Percentiles rank a stretch among this genome's conserved stretches.
phyloP scores from a whole-genome alignment of 441 rosid species.

The Aleurites moluccanus region DNA sequence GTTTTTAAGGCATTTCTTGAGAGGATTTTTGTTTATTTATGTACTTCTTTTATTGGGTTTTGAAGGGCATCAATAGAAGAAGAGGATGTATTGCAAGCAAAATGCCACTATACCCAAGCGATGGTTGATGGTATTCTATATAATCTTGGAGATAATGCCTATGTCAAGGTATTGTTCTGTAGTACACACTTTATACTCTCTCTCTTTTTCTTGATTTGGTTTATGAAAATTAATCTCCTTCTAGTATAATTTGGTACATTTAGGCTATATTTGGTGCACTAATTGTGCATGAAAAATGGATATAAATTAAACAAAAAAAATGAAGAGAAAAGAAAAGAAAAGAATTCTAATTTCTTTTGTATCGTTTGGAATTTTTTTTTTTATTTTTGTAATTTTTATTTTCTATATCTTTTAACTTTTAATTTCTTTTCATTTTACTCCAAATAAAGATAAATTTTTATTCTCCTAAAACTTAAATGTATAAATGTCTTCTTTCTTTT shows the following conservation, averaged over 20 bases:
- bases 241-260: not conserved
- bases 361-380: no score
- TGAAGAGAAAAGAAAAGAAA: no score
- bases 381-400: no score
- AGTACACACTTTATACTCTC: not conserved
- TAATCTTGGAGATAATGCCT: slow-evolving; percentile 29
- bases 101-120: slow-evolving; percentile 28
- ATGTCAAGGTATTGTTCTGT: slow-evolving; percentile 27
- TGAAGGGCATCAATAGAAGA: slow-evolving; percentile 3
- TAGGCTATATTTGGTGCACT: no score
- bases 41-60: not conserved
- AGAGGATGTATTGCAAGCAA: slow-evolving; percentile 19
- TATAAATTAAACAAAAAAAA: no score
- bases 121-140: slow-evolving; percentile 27
- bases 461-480: no score
- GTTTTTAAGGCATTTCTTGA: not conserved
- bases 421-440: no score
- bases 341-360: no score
- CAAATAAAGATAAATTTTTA: no score
- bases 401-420: no score
- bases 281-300: no score
- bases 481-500: no score
- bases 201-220: not conserved
- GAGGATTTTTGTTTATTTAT: not conserved
- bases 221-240: not conserved